phyloP scores from a whole-genome alignment of 2,329 filamentous ascomycete species.

The Talaromyces marneffei region DNA sequence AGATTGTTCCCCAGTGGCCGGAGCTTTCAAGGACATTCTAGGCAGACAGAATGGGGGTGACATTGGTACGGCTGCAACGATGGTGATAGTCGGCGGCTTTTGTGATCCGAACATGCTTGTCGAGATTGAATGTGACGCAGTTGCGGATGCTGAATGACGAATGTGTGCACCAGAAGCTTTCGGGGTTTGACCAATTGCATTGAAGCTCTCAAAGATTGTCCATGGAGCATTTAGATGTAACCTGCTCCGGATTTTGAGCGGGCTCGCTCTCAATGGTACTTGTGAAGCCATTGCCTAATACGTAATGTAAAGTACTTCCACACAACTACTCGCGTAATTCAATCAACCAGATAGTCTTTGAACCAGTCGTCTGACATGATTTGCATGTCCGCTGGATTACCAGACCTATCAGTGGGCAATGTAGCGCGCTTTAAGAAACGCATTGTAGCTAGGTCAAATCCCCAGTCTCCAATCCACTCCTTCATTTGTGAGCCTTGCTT shows the following conservation, averaged over 20 bases:
- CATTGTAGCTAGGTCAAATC: conserved; percentile 35
- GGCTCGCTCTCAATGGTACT: neutral
- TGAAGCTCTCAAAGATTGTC: neutral
- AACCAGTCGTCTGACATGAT: neutral
- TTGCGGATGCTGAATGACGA: neutral
- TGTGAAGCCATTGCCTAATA: no score
- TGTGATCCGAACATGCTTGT: conserved; percentile 5
- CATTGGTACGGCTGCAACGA: conserved; percentile 31
- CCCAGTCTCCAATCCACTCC: conserved; percentile 52
- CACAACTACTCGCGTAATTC: neutral
- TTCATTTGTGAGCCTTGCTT: conserved; percentile 49
- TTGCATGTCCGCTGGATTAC: neutral
- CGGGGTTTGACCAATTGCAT: neutral
- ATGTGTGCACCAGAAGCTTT: neutral
- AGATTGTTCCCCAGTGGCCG: conserved; percentile 26
- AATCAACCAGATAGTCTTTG: neutral
- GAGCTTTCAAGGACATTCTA: conserved; percentile 26
- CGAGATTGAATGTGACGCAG: conserved; percentile 7
- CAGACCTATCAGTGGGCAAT: neutral
- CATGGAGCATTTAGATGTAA: no score
- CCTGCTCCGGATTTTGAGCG: no score
- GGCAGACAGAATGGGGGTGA: conserved; percentile 21
- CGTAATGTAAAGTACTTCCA: neutral
- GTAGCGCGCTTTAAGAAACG: conserved; percentile 13
- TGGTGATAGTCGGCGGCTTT: conserved; percentile 25